A percentile compares a stretch with the other conserved stretches of the same genome.
Conservation (phyloP, 1,139 yeast species). For the Scheffersomyces illinoinensis region DNA sequence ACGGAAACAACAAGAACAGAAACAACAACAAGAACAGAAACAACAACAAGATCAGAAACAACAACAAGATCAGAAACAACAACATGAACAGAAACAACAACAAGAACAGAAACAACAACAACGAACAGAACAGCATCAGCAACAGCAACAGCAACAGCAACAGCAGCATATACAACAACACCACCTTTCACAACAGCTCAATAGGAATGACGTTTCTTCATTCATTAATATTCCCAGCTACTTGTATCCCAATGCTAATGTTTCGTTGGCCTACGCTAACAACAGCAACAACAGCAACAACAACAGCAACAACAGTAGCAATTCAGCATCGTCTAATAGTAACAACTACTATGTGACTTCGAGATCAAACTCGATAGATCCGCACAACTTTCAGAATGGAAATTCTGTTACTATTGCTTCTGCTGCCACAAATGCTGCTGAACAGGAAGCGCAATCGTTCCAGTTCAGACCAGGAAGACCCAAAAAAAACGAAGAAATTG, state of each 20-base stretch:
- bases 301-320: not conserved
- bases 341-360: not conserved
- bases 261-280: not conserved
- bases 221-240: conserved; percentile 4
- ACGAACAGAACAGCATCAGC: conserved; percentile 2
- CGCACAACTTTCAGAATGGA: not conserved
- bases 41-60: too few relatives aligned
- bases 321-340: not conserved
- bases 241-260: not conserved
- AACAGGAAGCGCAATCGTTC: conserved; percentile 1
- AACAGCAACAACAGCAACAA: conserved; percentile 1
- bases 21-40: not conserved
- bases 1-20: not conserved
- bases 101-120: conserved; percentile 5
- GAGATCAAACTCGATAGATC: not conserved
- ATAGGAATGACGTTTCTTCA: not conserved
- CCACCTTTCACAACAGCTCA: conserved; percentile 6
- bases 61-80: too few relatives aligned
- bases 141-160: conserved; percentile 5
- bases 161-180: conserved; percentile 5
- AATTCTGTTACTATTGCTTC: not conserved
- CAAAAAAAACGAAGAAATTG: conserved; percentile 5
- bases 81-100: conserved; percentile 5
- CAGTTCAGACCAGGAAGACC: conserved; percentile 8
- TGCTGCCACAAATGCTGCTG: not conserved